These are phyloP conservation scores for Botrytis elliptica DNA, from an alignment of 2,329 filamentous ascomycete genomes.

Conservation along the genomic window DNA sequence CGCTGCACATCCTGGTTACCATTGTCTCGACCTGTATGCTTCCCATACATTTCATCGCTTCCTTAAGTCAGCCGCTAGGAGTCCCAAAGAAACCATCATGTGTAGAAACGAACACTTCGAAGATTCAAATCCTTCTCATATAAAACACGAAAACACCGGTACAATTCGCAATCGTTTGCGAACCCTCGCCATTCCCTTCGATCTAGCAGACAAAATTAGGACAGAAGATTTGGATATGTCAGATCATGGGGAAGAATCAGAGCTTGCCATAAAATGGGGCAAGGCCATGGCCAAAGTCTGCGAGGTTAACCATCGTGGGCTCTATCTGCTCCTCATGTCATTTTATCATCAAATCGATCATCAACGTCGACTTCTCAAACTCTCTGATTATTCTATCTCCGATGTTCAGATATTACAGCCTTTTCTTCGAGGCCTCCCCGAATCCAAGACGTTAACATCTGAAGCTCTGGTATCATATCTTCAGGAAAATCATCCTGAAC, in stretches of 20 bases:
- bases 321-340: slow-evolving; percentile 1
- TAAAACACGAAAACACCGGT: not conserved
- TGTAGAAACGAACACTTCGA: not conserved
- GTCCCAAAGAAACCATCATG: not conserved
- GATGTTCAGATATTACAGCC: not conserved
- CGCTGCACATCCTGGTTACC: not conserved
- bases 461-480: not conserved
- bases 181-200: not conserved
- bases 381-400: not conserved
- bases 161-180: not conserved
- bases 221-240: not conserved
- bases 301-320: not conserved
- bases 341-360: not conserved
- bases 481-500: not conserved
- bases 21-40: not conserved
- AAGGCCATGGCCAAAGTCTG: not conserved
- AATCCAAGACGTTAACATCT: not conserved
- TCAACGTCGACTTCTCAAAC: not conserved
- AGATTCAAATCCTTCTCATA: not conserved
- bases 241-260: not conserved
- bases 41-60: not conserved
- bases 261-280: not conserved
- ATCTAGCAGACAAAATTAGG: not conserved
- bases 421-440: not conserved
- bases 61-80: not conserved